A percentile compares a stretch with the other conserved stretches of the same genome.
Conservation (phyloP, 495 filamentous ascomycete species). For the Aspergillus haitiensis region DNA sequence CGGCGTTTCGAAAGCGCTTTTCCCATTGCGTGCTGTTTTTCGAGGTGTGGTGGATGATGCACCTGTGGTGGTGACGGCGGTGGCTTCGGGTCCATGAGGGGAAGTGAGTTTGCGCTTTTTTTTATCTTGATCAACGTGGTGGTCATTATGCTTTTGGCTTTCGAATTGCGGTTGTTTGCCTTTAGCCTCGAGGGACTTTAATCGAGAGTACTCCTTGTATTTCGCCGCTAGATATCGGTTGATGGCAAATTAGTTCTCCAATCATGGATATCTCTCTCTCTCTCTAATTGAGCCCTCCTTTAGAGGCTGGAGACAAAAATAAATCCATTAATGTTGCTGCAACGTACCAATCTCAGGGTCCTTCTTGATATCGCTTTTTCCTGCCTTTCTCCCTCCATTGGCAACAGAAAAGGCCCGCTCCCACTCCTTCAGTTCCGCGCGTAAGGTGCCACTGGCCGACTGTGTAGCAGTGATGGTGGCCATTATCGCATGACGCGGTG, state of each 20-base stretch:
- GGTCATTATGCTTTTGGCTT: conserved; percentile 1
- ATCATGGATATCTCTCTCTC: background rate
- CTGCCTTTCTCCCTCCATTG: conserved; percentile 74
- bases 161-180: conserved; percentile 23
- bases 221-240: conserved; percentile 61
- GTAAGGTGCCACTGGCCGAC: conserved; percentile 43
- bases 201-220: conserved; percentile 84
- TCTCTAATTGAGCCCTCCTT: background rate
- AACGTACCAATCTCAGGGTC: conserved; percentile 74
- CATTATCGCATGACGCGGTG: conserved; percentile 34
- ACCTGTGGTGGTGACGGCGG: conserved; percentile 7
- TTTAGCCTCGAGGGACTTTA: conserved; percentile 58
- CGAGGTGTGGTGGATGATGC: conserved; percentile 28
- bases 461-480: conserved; percentile 26
- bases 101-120: conserved; percentile 47
- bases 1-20: conserved; percentile 42
- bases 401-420: conserved; percentile 71
- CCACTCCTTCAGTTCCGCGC: conserved; percentile 81
- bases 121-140: conserved; percentile 20
- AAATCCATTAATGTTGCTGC: background rate
- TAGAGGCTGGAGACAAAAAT: background rate
- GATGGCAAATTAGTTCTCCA: conserved; percentile 5
- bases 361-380: conserved; percentile 82
- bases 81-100: conserved; percentile 29
- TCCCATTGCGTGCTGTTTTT: conserved; percentile 33